Evolutionary conservation across 257 asterid genomes (phyloP).

Genomic region (Fraxinus excelsior): DNA sequence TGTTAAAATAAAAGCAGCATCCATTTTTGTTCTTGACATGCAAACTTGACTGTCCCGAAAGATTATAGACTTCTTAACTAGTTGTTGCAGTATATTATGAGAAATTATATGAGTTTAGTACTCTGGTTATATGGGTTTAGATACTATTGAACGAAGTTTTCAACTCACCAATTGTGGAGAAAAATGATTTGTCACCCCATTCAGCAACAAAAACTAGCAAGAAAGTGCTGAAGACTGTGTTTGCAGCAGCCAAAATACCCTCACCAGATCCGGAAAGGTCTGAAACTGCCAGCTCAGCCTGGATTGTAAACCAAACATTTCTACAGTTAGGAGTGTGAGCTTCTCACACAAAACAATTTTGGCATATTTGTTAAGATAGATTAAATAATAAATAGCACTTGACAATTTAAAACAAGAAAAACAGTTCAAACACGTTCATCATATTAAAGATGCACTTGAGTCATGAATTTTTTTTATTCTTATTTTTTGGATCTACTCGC

Average conservation of each 20-base stretch:
- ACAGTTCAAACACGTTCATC: background rate
- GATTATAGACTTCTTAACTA: background rate
- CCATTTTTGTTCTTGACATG: background rate
- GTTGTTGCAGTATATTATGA: background rate
- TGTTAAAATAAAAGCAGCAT: background rate
- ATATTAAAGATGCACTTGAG: background rate
- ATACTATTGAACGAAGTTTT: background rate
- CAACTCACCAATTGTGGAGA: conserved; percentile 83
- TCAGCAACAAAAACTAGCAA: conserved; percentile 89
- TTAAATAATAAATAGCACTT: background rate
- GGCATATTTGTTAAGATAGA: background rate
- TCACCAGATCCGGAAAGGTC: conserved; percentile 85
- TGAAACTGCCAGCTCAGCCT: conserved; percentile 93
- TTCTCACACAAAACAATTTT: background rate
- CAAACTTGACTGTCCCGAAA: background rate
- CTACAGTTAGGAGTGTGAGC: conserved; percentile 10
- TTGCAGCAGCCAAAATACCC: conserved; percentile 80
- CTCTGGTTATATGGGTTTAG: background rate
- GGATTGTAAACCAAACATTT: conserved; percentile 25
- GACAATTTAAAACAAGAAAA: background rate
- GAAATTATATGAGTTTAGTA: background rate
- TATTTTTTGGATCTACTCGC: background rate
- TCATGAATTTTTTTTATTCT: too few species aligned
- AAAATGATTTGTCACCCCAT: conserved; percentile 98
- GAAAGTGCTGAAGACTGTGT: conserved; percentile 76